A percentile compares a stretch with the other conserved stretches of the same genome.
Evolutionary conservation across 768 basidiomycete genomes (phyloP).

Genomic region (Phanerodontia chrysosporium): DNA sequence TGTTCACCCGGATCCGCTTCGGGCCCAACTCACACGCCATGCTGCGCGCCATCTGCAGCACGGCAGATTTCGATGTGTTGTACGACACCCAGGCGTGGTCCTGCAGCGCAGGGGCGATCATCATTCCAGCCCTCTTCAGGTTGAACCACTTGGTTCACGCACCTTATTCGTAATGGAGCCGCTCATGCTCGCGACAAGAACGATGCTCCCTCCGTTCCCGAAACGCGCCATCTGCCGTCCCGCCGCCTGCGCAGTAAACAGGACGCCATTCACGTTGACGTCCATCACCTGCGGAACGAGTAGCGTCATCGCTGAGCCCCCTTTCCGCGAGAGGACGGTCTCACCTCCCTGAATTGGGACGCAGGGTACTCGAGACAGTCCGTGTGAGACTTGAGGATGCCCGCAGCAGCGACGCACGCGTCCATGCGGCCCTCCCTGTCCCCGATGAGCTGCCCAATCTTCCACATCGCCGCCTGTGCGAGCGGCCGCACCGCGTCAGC

Average conservation of each 20-base stretch:
- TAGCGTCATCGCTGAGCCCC: not conserved
- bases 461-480: slow-evolving; percentile 38
- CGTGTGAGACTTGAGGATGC: slow-evolving; percentile 51
- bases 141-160: slow-evolving; percentile 13
- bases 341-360: slow-evolving; percentile 58
- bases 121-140: not conserved
- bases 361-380: slow-evolving; percentile 66
- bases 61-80: slow-evolving; percentile 73
- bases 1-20: slow-evolving; percentile 66
- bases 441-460: slow-evolving; percentile 51
- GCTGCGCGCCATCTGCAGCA: slow-evolving; percentile 76
- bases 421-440: slow-evolving; percentile 69
- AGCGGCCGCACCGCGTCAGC: not conserved
- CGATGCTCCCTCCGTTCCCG: slow-evolving; percentile 35
- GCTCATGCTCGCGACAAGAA: slow-evolving; percentile 41
- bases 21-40: slow-evolving; percentile 78
- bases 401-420: slow-evolving; percentile 75
- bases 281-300: slow-evolving; percentile 48
- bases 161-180: slow-evolving; percentile 64
- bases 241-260: slow-evolving; percentile 34
- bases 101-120: slow-evolving; percentile 28
- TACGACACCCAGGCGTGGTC: slow-evolving; percentile 75
- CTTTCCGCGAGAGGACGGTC: not conserved
- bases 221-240: slow-evolving; percentile 32
- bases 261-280: slow-evolving; percentile 49